A percentile compares a stretch with the other conserved stretches of the same genome.
These are phyloP conservation scores for Dalbergia cochinchinensis DNA, from an alignment of 306 rosid species.

Conservation along the genomic window DNA sequence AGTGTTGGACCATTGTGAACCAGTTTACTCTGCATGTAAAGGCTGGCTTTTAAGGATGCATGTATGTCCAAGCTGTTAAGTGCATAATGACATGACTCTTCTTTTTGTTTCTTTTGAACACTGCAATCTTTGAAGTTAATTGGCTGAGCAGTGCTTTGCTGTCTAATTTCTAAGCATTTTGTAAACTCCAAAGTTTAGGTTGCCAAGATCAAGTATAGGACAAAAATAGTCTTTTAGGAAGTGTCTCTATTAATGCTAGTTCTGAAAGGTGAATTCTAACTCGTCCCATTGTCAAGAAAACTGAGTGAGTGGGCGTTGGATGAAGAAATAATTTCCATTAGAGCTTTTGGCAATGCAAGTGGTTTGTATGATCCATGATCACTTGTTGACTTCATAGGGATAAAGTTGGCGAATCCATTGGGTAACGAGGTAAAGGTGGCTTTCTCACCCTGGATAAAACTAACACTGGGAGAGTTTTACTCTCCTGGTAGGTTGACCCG, in stretches of 20 bases:
- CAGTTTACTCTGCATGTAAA: background rate
- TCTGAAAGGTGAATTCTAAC: background rate
- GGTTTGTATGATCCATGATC: background rate
- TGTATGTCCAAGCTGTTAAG: slow-evolving; percentile 19
- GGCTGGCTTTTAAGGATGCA: slow-evolving; percentile 19
- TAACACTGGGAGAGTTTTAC: background rate
- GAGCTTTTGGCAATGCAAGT: background rate
- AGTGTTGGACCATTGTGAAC: background rate
- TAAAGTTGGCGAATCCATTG: too few relatives aligned
- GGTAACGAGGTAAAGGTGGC: background rate
- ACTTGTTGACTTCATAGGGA: too few relatives aligned
- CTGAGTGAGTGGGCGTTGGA: background rate
- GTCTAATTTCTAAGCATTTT: background rate
- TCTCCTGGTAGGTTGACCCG: background rate
- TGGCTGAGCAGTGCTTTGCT: background rate
- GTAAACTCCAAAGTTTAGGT: background rate
- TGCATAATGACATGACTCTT: background rate
- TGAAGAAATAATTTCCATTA: too few relatives aligned
- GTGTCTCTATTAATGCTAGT: background rate
- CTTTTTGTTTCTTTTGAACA: background rate
- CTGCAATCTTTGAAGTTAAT: background rate
- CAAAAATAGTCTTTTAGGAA: background rate
- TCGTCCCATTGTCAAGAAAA: background rate
- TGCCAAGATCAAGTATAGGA: background rate
- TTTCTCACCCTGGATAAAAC: background rate